Base-by-base conservation (phyloP, 2,329 filamentous ascomycete genomes). In the Exophiala mesophila region DNA sequence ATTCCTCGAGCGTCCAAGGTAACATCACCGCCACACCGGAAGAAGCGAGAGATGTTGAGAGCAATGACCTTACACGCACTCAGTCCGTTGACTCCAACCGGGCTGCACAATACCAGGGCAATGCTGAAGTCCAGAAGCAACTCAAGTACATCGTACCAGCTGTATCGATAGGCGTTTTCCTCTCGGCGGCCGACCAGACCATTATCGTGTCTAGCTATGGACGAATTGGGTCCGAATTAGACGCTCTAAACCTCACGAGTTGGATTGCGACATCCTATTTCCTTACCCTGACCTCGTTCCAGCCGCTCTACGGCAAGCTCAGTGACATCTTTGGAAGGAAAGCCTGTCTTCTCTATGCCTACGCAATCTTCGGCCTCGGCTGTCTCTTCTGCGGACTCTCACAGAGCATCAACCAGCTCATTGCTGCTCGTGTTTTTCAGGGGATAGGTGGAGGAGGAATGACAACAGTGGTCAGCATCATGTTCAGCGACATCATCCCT, bases 121-220 rank as follows among this genome's bases (percentile, higher is more conserved):
- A 70, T 42, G 66, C 71, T 0, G 72, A 74, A 48, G 66, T 74
- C 4, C 68, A 62, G 48, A 68, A 68, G 53, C 64, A 64, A 38
- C 61, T 83, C 58, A 71, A 70, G 41, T 76, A 74, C 52, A 76
- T 83, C 41, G 62, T 82, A 23, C 79, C 79, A 2, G 77, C 79
- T 1, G 63, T 83, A 34, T 74, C 72, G 6, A 72, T 82, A 39
- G 79, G 79, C n/a, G 76, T 80, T 67, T 86, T 85, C 58, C 70
- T 90, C 5, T 75, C 81, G 15, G 82, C 85, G 3, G 73, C 82
- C 37, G 85, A 90, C 58, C 83, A 88, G 61, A 86, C 86, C 0
- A 78, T 89, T 40, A 80, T 85, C 20, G 78, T 89, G 36, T 79
- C 80, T n/a, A 81, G 76, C n/a, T 88, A 88, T 61, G 83, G 82